Evolutionary conservation across 1,284 basidiomycete genomes (phyloP), one percentile per base, ranked within the genome.

Genomic region (Irpex lacteus): DNA sequence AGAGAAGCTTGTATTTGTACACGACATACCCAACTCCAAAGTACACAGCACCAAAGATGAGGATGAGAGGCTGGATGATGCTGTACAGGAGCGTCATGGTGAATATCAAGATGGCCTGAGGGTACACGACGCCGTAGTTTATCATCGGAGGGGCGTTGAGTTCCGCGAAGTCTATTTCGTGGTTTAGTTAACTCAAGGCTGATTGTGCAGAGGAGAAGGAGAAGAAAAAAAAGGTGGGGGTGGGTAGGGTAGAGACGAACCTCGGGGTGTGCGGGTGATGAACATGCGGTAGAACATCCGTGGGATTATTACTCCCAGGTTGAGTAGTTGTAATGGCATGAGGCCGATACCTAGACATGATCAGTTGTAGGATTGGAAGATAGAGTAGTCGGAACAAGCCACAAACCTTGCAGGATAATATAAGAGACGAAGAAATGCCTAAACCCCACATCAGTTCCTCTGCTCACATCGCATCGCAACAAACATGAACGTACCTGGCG

Each of bases 141-240:
- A 98, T 91, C 88, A 95, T 94, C 0, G 97, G 96, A 9, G 97
- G 96, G 0, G 95, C 94, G 72, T 98, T 98, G n/a, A 98, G 83
- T 75, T 98, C n/a, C n/a, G n/a, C n/a, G n/a, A n/a, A n/a, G n/a
- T n/a, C n/a, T n/a, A n/a, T n/a, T n/a, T n/a, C n/a, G n/a, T n/a
- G n/a, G n/a, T n/a, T n/a, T n/a, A n/a, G n/a, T n/a, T n/a, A n/a
- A n/a, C n/a, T n/a, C n/a, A n/a, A n/a, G n/a, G n/a, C n/a, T n/a
- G n/a, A n/a, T n/a, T n/a, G n/a, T n/a, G n/a, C n/a, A n/a, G n/a
- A n/a, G n/a, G n/a, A n/a, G n/a, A n/a, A n/a, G n/a, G n/a, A n/a
- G n/a, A n/a, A n/a, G n/a, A n/a, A n/a, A n/a, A n/a, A n/a, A n/a
- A n/a, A n/a, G n/a, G n/a, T n/a, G n/a, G n/a, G n/a, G n/a, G n/a